A percentile compares a stretch with the other conserved stretches of the same genome.
Conservation (phyloP, 2,329 filamentous ascomycete genomes). For the Pseudocercospora eumusae region DNA sequence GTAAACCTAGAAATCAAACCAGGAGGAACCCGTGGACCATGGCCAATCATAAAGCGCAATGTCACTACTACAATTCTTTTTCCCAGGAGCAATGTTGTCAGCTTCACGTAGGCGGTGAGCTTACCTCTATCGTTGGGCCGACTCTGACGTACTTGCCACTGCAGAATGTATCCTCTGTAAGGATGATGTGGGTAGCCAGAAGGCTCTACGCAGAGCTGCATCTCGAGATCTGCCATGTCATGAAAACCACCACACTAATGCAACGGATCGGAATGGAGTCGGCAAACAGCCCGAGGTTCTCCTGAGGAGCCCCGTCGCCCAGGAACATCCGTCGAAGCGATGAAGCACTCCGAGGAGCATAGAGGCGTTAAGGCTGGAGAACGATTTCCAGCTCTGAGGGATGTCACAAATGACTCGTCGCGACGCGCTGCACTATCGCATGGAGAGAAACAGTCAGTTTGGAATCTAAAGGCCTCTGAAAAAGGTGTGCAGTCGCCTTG, state of each 20-base stretch:
- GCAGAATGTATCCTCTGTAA: not conserved
- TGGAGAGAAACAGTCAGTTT: not conserved
- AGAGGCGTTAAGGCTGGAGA: constrained; percentile 5
- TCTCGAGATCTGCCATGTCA: not conserved
- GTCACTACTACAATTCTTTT: not conserved
- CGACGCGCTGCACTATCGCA: not conserved
- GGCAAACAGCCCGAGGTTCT: not conserved
- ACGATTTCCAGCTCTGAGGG: not conserved
- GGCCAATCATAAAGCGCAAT: not conserved
- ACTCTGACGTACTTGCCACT: not conserved
- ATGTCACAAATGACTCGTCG: constrained; percentile 10
- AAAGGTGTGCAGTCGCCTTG: constrained; percentile 1
- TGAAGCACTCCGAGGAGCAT: not conserved
- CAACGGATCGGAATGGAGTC: not conserved
- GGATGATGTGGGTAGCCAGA: not conserved
- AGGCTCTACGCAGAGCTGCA: not conserved
- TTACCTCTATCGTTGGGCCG: not conserved
- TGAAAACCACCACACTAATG: constrained; percentile 10
- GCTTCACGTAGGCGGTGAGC: constrained; percentile 11
- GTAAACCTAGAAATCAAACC: constrained; percentile 9
- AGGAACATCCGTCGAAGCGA: not conserved
- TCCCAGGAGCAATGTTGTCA: constrained; percentile 1
- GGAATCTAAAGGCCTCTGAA: constrained; percentile 14
- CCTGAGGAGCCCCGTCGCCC: not conserved
- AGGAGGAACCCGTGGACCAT: not conserved